phyloP scores from a whole-genome alignment of 1,284 basidiomycete species.

The Quambalaria eucalypti region DNA sequence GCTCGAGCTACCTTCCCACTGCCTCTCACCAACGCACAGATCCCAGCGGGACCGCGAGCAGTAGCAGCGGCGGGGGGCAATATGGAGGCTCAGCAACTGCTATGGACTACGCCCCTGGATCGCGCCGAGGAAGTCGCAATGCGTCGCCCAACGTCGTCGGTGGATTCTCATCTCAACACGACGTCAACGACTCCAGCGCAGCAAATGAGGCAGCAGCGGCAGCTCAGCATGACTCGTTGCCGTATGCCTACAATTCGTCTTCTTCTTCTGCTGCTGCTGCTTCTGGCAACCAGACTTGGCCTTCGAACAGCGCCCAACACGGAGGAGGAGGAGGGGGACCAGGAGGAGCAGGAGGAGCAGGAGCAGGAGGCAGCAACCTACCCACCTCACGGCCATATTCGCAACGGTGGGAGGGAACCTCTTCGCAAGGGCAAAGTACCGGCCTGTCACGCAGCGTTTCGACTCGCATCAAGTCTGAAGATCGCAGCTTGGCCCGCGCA shows the following conservation, averaged over 20 bases:
- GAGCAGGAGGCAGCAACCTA: not conserved
- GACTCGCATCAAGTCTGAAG: not conserved
- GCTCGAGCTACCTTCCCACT: not conserved
- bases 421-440: not conserved
- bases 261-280: too few relatives aligned
- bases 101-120: not conserved
- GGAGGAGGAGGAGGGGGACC: too few relatives aligned
- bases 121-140: too few relatives aligned
- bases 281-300: too few relatives aligned
- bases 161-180: not conserved
- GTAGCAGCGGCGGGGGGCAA: not conserved
- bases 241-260: slow-evolving; percentile 11
- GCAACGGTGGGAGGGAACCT: not conserved
- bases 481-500: not conserved
- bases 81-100: too few relatives aligned
- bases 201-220: not conserved
- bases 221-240: not conserved
- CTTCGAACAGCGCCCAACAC: too few relatives aligned
- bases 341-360: too few relatives aligned
- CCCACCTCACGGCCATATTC: not conserved
- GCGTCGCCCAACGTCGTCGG: too few relatives aligned
- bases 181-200: not conserved
- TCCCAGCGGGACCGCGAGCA: not conserved
- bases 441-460: not conserved
- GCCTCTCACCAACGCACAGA: not conserved